A percentile compares a stretch with the other conserved stretches of the same genome.
phyloP scores from a whole-genome alignment of 768 basidiomycete species.

The Podaxis sp. region DNA sequence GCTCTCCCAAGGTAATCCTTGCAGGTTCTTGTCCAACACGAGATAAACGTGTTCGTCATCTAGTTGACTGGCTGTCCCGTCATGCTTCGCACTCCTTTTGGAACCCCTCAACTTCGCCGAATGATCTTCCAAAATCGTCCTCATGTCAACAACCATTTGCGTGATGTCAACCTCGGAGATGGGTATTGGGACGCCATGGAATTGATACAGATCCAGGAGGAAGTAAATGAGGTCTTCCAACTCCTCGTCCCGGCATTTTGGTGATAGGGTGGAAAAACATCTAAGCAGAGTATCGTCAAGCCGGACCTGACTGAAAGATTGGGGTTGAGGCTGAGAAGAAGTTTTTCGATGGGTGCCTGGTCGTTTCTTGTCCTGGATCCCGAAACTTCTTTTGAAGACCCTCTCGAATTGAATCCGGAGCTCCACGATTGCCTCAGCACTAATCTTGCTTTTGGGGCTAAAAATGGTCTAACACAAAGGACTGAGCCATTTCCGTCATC shows the following conservation, averaged over 20 bases:
- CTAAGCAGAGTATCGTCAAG: slow-evolving; percentile 77
- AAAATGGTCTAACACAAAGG: slow-evolving; percentile 51
- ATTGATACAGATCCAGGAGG: slow-evolving; percentile 89
- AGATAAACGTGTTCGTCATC: slow-evolving; percentile 74
- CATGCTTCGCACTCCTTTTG: slow-evolving; percentile 19
- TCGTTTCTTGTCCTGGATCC: slow-evolving; percentile 58
- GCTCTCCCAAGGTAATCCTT: slow-evolving; percentile 94
- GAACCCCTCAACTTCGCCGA: slow-evolving; percentile 28
- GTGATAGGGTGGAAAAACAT: slow-evolving; percentile 80
- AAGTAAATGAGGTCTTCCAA: slow-evolving; percentile 94
- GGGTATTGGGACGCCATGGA: slow-evolving; percentile 85
- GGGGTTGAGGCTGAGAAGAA: slow-evolving; percentile 26
- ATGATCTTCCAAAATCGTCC: slow-evolving; percentile 72
- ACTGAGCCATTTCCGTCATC: neutral
- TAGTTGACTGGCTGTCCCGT: slow-evolving; percentile 13
- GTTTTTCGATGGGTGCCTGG: slow-evolving; percentile 30
- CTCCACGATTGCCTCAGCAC: slow-evolving; percentile 42
- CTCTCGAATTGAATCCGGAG: slow-evolving; percentile 70
- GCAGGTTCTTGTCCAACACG: slow-evolving; percentile 84
- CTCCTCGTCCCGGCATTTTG: slow-evolving; percentile 87
- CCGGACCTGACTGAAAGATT: slow-evolving; percentile 37
- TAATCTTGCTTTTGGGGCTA: slow-evolving; percentile 38
- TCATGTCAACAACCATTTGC: slow-evolving; percentile 84
- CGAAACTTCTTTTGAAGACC: slow-evolving; percentile 65
- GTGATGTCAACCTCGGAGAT: slow-evolving; percentile 90